phyloP scores from a whole-genome alignment of 2,329 filamentous ascomycete species.

The Verruconis gallopava region DNA sequence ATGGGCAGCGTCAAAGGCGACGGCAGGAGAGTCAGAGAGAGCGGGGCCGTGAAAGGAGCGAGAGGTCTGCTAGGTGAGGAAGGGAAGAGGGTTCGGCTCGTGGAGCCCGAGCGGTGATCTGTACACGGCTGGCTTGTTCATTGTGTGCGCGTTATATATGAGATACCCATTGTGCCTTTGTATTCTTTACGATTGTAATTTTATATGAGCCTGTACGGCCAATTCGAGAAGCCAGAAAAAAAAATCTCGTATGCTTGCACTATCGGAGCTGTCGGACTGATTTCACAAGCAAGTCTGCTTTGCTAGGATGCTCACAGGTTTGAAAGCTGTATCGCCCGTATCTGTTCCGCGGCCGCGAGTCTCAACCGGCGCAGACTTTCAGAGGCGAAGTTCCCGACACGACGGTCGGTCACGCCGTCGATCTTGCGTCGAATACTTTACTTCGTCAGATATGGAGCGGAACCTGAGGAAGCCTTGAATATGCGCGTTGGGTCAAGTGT shows the following conservation, averaged over 20 bases:
- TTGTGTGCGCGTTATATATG: too few species aligned
- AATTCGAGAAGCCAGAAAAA: too few species aligned
- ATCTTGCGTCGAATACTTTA: background rate
- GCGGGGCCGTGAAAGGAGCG: slow-evolving; percentile 28
- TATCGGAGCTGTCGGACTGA: too few species aligned
- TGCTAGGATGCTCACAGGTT: too few species aligned
- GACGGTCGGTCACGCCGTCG: background rate
- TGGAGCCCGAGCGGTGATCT: slow-evolving; percentile 12
- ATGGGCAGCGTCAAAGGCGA: slow-evolving; percentile 26
- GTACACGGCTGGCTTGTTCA: too few species aligned
- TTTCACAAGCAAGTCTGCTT: too few species aligned
- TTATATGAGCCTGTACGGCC: too few species aligned
- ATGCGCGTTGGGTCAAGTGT: background rate
- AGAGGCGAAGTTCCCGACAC: slow-evolving; percentile 1
- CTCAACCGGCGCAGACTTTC: slow-evolving; percentile 8
- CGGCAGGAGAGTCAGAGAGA: slow-evolving; percentile 30
- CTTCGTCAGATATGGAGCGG: background rate
- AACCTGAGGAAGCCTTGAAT: slow-evolving; percentile 7
- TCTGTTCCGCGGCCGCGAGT: slow-evolving; percentile 10
- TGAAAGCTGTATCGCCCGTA: slow-evolving; percentile 10
- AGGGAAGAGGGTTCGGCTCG: slow-evolving; percentile 20
- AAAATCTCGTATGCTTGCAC: too few species aligned
- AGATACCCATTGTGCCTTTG: too few species aligned
- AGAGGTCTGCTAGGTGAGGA: slow-evolving; percentile 19
- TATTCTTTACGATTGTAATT: too few species aligned